These are phyloP conservation scores for Magnusiomyces sp. DNA, from an alignment of 1,139 yeast species.

Conservation along the genomic window DNA sequence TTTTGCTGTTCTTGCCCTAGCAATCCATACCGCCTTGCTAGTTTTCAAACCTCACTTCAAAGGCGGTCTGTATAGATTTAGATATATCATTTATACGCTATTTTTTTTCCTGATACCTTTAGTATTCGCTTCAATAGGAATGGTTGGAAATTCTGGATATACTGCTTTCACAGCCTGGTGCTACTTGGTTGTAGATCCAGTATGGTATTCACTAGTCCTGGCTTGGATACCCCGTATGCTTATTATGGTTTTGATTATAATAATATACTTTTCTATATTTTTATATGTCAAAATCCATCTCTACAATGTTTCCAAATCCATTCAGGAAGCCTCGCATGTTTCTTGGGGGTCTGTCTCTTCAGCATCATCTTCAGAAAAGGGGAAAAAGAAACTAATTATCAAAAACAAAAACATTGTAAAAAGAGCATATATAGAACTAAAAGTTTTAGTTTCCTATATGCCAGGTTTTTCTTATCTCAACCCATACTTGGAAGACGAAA, in stretches of 20 bases:
- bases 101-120: slow-evolving; percentile 52
- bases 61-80: slow-evolving; percentile 48
- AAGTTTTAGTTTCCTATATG: slow-evolving; percentile 4
- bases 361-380: neutral
- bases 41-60: slow-evolving; percentile 37
- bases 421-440: neutral
- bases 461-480: slow-evolving; percentile 5
- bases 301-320: slow-evolving; percentile 9
- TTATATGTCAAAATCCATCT: slow-evolving; percentile 41
- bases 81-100: slow-evolving; percentile 45
- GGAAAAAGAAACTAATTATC: no score
- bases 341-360: slow-evolving; percentile 2
- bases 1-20: slow-evolving; percentile 67
- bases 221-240: slow-evolving; percentile 76
- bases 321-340: neutral
- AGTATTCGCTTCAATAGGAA: slow-evolving; percentile 63
- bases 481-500: slow-evolving; percentile 5
- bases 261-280: slow-evolving; percentile 61
- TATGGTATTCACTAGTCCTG: slow-evolving; percentile 63
- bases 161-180: slow-evolving; percentile 55
- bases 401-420: neutral
- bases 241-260: slow-evolving; percentile 50
- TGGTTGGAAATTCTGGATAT: slow-evolving; percentile 34
- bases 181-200: slow-evolving; percentile 60
- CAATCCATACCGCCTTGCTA: slow-evolving; percentile 65